Evolutionary conservation across 148 eudicot genomes (phyloP), one percentile per base, ranked within the genome.

Genomic region (Chenopodium berlandieri): DNA sequence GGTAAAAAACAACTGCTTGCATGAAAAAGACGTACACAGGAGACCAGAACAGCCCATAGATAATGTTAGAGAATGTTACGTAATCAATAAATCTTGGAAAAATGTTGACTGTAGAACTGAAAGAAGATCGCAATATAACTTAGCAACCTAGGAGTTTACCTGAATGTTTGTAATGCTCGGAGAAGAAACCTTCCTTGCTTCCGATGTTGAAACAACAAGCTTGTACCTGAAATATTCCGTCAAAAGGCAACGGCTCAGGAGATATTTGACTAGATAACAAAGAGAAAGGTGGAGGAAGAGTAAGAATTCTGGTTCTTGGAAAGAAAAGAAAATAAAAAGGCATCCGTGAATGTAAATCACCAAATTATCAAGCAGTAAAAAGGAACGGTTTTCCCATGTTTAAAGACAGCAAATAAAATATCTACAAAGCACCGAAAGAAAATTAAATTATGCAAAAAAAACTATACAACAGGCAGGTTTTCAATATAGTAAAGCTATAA

Each of bases 101-200:
- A 34, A 30, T 27, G 50, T 58, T 32, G 25, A 34, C 27, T 19
- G 25, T 9, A 68, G 30, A 47, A 73, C 62, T 56, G 25, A 52
- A 40, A 17, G 48, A 63, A 63, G 47, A 9, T 22, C 75, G 32
- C 16, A 67, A 67, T 25, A 25, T 27, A 12, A 11, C 4, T 9
- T 56, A 14, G 17, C 5, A 50, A 13, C 69, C 34, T 7, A 71
- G 37, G 76, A 27, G 19, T 63, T 54, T 74, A 97, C 99, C 99
- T 97, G 98, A 76, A 97, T 94, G 84, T 94, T 97, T 68, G 92
- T 84, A 58, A 94, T 90, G 76, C 90, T 88, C 17, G 99, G 98
- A 84, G 97, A 88, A 78, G 90, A 91, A 86, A 97, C 88, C 86
- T 92, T 94, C 89, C 83, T 94, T 75, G 95, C 92, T 82, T 94